A percentile compares a stretch with the other conserved stretches of the same genome.
Evolutionary conservation across 2,329 filamentous ascomycete genomes (phyloP).

Genomic region (Colletotrichum australisinense): DNA sequence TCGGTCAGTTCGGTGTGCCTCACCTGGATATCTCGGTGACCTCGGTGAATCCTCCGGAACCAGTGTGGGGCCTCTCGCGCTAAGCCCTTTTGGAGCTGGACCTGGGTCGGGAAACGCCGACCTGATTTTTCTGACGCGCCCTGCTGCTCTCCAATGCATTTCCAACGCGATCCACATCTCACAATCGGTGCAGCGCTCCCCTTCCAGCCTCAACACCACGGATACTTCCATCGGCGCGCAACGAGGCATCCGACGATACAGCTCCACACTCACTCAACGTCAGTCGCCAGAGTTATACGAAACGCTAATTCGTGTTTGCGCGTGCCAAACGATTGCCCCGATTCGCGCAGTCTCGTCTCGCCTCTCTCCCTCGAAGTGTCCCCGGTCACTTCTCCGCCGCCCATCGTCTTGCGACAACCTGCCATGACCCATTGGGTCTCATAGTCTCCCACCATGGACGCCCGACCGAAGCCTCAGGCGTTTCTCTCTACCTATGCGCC

Average conservation of each 20-base stretch:
- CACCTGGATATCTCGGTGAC: too few species aligned
- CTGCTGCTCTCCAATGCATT: constrained; percentile 29
- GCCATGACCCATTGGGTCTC: constrained; percentile 34
- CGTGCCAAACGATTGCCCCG: not conserved
- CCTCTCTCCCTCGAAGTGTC: constrained; percentile 12
- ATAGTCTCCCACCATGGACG: constrained; percentile 54
- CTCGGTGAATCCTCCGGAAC: not conserved
- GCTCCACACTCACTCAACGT: not conserved
- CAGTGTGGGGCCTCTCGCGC: not conserved
- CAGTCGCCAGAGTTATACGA: not conserved
- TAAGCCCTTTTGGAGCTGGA: constrained; percentile 17
- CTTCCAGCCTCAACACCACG: constrained; percentile 9
- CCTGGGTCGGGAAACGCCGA: constrained; percentile 27
- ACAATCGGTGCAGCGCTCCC: constrained; percentile 23
- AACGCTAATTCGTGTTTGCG: constrained; percentile 6
- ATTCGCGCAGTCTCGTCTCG: not conserved
- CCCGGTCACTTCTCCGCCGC: not conserved
- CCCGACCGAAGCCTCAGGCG: constrained; percentile 75
- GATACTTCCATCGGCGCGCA: constrained; percentile 11
- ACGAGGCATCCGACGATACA: not conserved
- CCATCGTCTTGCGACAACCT: constrained; percentile 31
- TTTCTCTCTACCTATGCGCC: constrained; percentile 94
- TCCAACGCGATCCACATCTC: constrained; percentile 35
- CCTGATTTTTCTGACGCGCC: constrained; percentile 36
- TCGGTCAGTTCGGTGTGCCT: too few species aligned